Evolutionary conservation across 352 stramenopile species (phyloP), one percentile per base, ranked within the genome.

Genomic region (Phytophthora palmivora): DNA sequence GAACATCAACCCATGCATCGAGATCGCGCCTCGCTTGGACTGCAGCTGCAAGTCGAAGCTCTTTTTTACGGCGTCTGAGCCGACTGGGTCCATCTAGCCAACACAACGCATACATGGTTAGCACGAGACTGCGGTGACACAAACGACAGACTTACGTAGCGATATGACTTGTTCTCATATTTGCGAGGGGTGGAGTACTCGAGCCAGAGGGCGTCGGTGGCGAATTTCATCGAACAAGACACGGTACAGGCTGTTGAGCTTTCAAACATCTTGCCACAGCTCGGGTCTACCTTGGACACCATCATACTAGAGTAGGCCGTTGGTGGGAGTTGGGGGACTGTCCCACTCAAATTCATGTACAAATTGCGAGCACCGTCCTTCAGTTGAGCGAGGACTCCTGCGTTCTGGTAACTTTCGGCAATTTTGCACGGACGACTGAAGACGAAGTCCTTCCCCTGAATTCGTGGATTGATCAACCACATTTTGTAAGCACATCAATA

Each of bases 31-130:
- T 3, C 14, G 36, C 15, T 54, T 36, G 19, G 32, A 60, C 24
- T 47, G n/a, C 32, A 64, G n/a, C 19, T 58, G 12, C 28, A 64
- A 6, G n/a, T 58, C 56, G 21, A 64, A 64, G n/a, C 41, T 64
- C 38, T 64, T 64, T 16, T 49, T 64, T 3, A 54, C 42, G 19
- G 44, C 22, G 8, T 65, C 32, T 6, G 47, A 4, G 22, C 19
- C 54, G 18, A 41, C 32, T 19, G 28, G 22, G 10, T 39, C 44
- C 33, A 55, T 48, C 53, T 61, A 44, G 24, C 4, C 19, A 19
- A 46, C 5, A 46, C 30, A 10, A 14, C 10, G 7, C 30, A 34
- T 7, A 34, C 24, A 34, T 2, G 2, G 30, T 34, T 34, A 34
- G 9, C 3, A 28, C 24, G 24, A 28, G 24, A n/a, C 3, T 43